Evolutionary conservation across 2,329 filamentous ascomycete genomes (phyloP), one percentile per base, ranked within the genome.

Genomic region (Arthrinium puccinioides): DNA sequence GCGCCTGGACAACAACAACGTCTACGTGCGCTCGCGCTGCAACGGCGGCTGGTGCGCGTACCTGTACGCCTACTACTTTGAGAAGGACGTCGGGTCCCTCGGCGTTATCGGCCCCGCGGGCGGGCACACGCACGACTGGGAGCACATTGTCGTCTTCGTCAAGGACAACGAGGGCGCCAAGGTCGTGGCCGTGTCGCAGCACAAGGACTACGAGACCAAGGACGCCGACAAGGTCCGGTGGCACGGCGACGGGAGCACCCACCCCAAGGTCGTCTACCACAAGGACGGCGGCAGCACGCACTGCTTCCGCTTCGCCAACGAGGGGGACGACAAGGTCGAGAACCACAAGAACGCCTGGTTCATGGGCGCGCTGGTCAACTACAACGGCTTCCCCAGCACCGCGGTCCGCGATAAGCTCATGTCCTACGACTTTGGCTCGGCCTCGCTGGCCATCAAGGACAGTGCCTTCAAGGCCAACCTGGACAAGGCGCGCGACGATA

Each of bases 21-120:
- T 66, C 29, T 68, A 67, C 51, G 53, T 55, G 4, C 63, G 65
- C 5, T 50, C 55, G 43, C 58, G 60, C 4, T 68, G 66, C 54
- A 68, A 67, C 46, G 57, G 58, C 45, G 58, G 58, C 40, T 67
- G 63, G 63, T 69, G 65, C 50, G 55, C 57, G 11, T 58, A 63
- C 48, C 30, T 67, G 20, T 68, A 68, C 49, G 63, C 57, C 42
- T 67, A 68, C 51, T 69, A 66, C 51, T 68, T 68, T 37, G 64
- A 68, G 43, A 67, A 67, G 52, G 65, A 67, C 50, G 56, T 61
- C 3, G 51, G 16, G 15, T 10, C 54, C 4, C 18, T 56, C 15
- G 35, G 44, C 16, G 38, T 54, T 39, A 30, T 55, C 13, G 44
- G 56, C 14, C 30, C 56, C 28, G 54, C 56, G 32, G 47, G 47